Conservation (phyloP, 352 stramenopile genomes). For the Peronosclerospora sorghi region DNA sequence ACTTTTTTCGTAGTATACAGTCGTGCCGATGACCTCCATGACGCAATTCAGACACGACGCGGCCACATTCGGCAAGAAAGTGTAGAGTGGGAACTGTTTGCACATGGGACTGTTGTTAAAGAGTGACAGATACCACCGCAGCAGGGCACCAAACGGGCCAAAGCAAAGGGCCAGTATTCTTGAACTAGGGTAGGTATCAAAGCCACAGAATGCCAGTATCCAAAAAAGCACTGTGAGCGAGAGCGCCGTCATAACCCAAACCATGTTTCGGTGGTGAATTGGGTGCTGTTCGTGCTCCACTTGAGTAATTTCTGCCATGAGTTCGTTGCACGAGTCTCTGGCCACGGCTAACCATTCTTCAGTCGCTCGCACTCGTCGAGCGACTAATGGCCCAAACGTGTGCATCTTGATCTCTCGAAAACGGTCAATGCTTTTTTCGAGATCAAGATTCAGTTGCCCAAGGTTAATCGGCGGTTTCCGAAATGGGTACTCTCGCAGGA, state of each 20-base stretch:
- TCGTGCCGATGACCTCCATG: conserved; percentile 32
- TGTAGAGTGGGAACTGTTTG: conserved; percentile 51
- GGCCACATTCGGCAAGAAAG: conserved; percentile 47
- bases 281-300: conserved; percentile 38
- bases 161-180: conserved; percentile 41
- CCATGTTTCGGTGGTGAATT: conserved; percentile 18
- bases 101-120: conserved; percentile 34
- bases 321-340: conserved; percentile 29
- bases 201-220: conserved; percentile 31
- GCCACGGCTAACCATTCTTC: conserved; percentile 30
- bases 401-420: conserved; percentile 37
- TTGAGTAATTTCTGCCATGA: conserved; percentile 33
- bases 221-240: conserved; percentile 28
- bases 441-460: conserved; percentile 36
- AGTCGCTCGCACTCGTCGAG: conserved; percentile 28
- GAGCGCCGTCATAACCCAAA: conserved; percentile 17
- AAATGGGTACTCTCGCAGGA: conserved; percentile 31
- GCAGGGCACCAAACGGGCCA: conserved; percentile 41
- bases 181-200: conserved; percentile 39
- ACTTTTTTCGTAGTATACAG: conserved; percentile 15
- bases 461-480: conserved; percentile 37
- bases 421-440: conserved; percentile 34
- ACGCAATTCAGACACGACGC: conserved; percentile 40
- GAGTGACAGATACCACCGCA: conserved; percentile 47
- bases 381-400: conserved; percentile 31